phyloP scores from a whole-genome alignment of 2,329 filamentous ascomycete genomes.

The Trichoderma aggressivum region DNA sequence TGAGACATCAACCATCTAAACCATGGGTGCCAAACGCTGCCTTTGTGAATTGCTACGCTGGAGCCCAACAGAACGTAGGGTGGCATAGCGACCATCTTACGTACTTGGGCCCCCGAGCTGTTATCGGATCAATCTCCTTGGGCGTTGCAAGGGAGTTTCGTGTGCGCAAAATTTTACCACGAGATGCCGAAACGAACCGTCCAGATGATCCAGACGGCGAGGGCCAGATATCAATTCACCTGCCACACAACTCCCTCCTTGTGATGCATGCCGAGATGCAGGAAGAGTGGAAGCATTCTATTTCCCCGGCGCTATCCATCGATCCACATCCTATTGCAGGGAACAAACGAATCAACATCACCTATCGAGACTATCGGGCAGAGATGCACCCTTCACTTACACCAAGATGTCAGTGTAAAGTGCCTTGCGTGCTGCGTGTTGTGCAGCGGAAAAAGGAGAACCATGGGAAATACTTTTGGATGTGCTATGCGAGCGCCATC shows the following conservation, averaged over 20 bases:
- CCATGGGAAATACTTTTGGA: conserved; percentile 84
- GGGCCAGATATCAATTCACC: conserved; percentile 87
- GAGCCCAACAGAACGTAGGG: conserved; percentile 76
- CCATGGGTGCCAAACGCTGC: conserved; percentile 84
- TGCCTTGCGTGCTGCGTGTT: conserved; percentile 68
- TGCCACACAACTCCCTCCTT: conserved; percentile 89
- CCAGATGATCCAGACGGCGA: conserved; percentile 57
- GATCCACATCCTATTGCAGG: conserved; percentile 81
- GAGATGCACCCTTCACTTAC: conserved; percentile 74
- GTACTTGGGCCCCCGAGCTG: conserved; percentile 81
- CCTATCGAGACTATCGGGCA: conserved; percentile 81
- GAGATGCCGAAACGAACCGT: conserved; percentile 43
- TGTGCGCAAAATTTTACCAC: conserved; percentile 70
- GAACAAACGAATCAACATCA: conserved; percentile 84
- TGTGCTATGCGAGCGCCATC: conserved; percentile 76
- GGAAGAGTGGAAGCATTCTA: conserved; percentile 91
- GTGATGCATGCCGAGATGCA: conserved; percentile 99
- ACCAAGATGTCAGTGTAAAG: conserved; percentile 71
- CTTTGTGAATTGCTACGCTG: conserved; percentile 92
- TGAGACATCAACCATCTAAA: conserved; percentile 70
- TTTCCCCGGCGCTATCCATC: conserved; percentile 70
- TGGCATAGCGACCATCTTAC: conserved; percentile 93
- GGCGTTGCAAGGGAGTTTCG: conserved; percentile 94
- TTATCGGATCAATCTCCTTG: conserved; percentile 86
- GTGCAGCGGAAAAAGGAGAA: conserved; percentile 76